A percentile compares a stretch with the other conserved stretches of the same genome.
Evolutionary conservation across 140 eudicot species (phyloP).

Genomic region (Oenanthe javanica): DNA sequence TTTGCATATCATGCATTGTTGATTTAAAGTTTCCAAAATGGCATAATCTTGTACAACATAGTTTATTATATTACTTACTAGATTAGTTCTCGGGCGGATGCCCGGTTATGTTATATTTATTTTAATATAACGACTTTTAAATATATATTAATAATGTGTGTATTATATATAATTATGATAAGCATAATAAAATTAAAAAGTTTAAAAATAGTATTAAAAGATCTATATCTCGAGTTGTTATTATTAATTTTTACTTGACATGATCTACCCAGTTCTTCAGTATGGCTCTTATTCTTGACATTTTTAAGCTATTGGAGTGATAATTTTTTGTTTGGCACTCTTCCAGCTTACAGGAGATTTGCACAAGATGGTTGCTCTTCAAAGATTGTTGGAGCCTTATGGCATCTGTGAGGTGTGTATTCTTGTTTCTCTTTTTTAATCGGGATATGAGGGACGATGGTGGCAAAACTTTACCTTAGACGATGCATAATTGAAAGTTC

Average conservation of each 20-base stretch:
- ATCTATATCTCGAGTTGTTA: not conserved
- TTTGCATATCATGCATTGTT: not conserved
- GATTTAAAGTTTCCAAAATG: not conserved
- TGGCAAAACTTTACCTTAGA: not conserved
- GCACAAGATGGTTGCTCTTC: slow-evolving; percentile 94
- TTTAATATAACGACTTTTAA: too few relatives aligned
- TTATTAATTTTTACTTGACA: not conserved
- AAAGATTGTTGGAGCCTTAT: slow-evolving; percentile 84
- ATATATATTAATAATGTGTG: too few relatives aligned
- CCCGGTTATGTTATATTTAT: too few relatives aligned
- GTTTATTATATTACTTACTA: too few relatives aligned
- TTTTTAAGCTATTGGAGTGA: not conserved
- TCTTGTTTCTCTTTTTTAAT: not conserved
- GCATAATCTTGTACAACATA: not conserved
- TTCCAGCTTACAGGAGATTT: slow-evolving; percentile 81
- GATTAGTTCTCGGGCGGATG: too few relatives aligned
- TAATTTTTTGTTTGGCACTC: slow-evolving; percentile 4
- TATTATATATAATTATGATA: too few relatives aligned
- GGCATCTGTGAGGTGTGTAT: slow-evolving; percentile 93
- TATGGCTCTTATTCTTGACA: not conserved
- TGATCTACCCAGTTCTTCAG: not conserved
- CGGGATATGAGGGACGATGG: not conserved
- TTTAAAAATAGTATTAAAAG: not conserved
- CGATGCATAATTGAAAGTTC: not conserved
- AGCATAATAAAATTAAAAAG: too few relatives aligned